phyloP scores from a whole-genome alignment of 2,329 filamentous ascomycete species.

The Aspergillus melleus region DNA sequence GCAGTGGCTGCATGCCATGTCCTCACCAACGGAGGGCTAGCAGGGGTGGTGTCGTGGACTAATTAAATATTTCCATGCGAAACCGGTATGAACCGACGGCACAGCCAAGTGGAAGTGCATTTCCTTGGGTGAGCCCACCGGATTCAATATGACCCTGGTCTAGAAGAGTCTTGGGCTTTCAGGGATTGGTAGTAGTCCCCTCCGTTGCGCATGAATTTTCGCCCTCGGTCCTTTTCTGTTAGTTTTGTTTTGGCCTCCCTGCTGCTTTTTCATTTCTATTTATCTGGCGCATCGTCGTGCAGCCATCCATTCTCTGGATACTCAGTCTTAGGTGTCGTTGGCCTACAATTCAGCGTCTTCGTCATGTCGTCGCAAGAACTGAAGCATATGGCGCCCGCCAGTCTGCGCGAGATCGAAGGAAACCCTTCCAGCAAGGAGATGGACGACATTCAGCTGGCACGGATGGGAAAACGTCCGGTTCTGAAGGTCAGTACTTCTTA shows the following conservation, averaged over 20 bases:
- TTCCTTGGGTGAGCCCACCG: not conserved
- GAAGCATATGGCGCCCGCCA: constrained; percentile 15
- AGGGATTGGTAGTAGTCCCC: not conserved
- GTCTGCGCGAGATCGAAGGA: constrained; percentile 13
- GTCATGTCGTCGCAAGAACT: constrained; percentile 6
- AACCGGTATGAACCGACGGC: not conserved
- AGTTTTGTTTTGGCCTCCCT: not conserved
- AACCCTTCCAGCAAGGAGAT: constrained; percentile 19
- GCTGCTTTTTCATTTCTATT: not conserved
- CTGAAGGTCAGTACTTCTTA: constrained; percentile 35
- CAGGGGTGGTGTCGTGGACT: not conserved
- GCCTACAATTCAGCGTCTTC: not conserved
- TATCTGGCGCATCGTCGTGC: not conserved
- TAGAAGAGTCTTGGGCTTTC: not conserved
- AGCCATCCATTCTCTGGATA: not conserved
- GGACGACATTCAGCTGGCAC: constrained; percentile 49
- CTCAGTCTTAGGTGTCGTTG: not conserved
- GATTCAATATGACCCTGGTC: not conserved
- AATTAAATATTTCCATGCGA: not conserved
- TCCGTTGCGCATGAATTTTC: not conserved
- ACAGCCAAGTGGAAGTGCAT: not conserved
- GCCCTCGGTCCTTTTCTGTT: not conserved
- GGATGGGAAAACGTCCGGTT: constrained; percentile 53
- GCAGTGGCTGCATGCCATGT: not conserved
- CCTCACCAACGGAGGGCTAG: not conserved